Conservation (phyloP, 306 rosid species). For the Gleditsia sinensis region DNA sequence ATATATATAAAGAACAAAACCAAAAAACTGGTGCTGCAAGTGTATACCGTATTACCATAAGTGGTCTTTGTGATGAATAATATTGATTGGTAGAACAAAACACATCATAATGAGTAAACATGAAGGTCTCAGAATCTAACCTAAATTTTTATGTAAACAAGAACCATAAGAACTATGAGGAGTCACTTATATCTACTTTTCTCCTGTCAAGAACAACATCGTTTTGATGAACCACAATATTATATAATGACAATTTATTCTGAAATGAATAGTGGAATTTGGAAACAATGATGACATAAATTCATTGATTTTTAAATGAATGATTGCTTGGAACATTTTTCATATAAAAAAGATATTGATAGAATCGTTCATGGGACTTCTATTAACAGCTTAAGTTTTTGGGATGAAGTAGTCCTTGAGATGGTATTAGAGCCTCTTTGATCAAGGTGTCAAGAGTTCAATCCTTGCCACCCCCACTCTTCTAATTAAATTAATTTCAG, state of each 20-base stretch:
- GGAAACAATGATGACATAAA: neutral
- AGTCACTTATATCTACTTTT: neutral
- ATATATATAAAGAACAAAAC: neutral
- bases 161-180: neutral
- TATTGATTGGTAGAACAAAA: neutral
- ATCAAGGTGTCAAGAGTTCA: neutral
- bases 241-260: constrained; percentile 1
- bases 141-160: neutral
- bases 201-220: constrained; percentile 5
- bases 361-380: neutral
- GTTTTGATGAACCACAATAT: neutral
- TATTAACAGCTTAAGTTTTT: neutral
- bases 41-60: neutral
- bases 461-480: neutral
- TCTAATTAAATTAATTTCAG: neutral
- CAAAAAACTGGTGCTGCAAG: neutral
- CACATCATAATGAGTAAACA: constrained; percentile 4
- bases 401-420: neutral
- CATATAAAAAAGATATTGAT: neutral
- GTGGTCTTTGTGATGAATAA: neutral
- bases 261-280: neutral
- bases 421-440: neutral
- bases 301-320: neutral
- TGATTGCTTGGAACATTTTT: neutral
- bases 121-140: neutral